Conservation (phyloP, 139 green algal species). For the Tetraselmis striata region DNA sequence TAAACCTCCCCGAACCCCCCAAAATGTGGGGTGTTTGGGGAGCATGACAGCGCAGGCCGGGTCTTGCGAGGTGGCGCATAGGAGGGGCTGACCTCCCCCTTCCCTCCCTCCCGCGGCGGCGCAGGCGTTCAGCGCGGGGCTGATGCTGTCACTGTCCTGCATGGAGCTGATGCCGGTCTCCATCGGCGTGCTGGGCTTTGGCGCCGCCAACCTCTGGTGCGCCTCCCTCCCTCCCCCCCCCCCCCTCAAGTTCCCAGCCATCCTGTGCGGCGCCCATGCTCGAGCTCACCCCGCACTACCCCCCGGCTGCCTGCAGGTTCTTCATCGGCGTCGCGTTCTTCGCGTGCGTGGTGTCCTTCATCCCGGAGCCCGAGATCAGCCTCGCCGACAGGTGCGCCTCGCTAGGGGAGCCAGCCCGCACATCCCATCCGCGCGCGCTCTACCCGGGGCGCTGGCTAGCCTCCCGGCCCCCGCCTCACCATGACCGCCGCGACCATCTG, state of each 20-base stretch:
- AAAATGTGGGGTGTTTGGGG: too few species aligned
- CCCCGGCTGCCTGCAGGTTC: conserved; percentile 38
- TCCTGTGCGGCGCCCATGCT: too few species aligned
- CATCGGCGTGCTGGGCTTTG: conserved; percentile 49
- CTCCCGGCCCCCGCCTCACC: too few species aligned
- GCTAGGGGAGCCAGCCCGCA: too few species aligned
- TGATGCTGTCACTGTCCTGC: conserved; percentile 69
- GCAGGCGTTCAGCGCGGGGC: conserved; percentile 59
- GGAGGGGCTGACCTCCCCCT: too few species aligned
- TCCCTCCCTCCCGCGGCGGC: neutral
- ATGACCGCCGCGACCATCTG: too few species aligned
- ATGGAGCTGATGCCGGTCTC: conserved; percentile 63
- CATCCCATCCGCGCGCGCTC: too few species aligned
- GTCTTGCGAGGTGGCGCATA: too few species aligned
- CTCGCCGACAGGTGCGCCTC: too few species aligned
- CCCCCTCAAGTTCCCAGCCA: neutral
- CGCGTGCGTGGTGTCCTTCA: conserved; percentile 46
- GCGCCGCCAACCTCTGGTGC: conserved; percentile 40
- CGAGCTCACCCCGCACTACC: neutral
- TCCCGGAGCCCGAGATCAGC: conserved; percentile 52
- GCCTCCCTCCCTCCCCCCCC: neutral
- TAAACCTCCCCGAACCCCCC: too few species aligned
- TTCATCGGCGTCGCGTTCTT: conserved; percentile 66
- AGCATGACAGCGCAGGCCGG: too few species aligned
- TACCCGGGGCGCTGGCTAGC: too few species aligned